phyloP scores from a whole-genome alignment of 108 stramenopile species.

The Skeletonema grethae region DNA sequence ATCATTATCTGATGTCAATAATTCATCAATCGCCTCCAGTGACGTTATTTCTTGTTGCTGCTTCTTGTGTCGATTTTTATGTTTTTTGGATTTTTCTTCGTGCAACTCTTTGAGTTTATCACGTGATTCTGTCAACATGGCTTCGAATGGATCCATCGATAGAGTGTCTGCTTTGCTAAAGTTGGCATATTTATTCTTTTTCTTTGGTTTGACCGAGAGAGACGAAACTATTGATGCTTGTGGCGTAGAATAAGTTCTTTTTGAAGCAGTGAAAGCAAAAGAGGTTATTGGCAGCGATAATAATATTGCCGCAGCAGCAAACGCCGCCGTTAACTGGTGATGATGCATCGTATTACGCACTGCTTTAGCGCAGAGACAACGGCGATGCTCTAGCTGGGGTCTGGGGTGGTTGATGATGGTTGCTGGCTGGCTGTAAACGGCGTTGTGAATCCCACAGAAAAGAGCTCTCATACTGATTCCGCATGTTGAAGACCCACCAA shows the following conservation, averaged over 20 bases:
- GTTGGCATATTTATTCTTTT: slow-evolving; percentile 81
- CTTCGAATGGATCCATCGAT: slow-evolving; percentile 65
- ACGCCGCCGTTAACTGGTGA: neutral
- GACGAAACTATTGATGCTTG: neutral
- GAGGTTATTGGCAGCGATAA: neutral
- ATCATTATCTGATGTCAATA: slow-evolving; percentile 16
- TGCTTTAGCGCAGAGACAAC: too few species aligned
- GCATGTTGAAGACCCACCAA: too few species aligned
- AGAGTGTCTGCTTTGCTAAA: slow-evolving; percentile 64
- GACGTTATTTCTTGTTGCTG: slow-evolving; percentile 15
- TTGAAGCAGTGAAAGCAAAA: too few species aligned
- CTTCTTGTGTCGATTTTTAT: slow-evolving; percentile 1
- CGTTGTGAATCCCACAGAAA: too few species aligned
- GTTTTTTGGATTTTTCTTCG: slow-evolving; percentile 18
- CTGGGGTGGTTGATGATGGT: too few species aligned
- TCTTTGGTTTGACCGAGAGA: slow-evolving; percentile 27
- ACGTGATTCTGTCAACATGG: slow-evolving; percentile 58
- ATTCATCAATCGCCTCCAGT: slow-evolving; percentile 29
- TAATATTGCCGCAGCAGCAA: neutral
- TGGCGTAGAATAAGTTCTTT: neutral
- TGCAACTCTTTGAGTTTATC: slow-evolving; percentile 58
- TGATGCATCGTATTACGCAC: neutral
- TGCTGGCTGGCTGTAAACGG: too few species aligned
- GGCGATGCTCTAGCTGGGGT: too few species aligned
- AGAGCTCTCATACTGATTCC: too few species aligned